Base-by-base conservation (phyloP, 768 basidiomycete species). In the Naematelia encephala region DNA sequence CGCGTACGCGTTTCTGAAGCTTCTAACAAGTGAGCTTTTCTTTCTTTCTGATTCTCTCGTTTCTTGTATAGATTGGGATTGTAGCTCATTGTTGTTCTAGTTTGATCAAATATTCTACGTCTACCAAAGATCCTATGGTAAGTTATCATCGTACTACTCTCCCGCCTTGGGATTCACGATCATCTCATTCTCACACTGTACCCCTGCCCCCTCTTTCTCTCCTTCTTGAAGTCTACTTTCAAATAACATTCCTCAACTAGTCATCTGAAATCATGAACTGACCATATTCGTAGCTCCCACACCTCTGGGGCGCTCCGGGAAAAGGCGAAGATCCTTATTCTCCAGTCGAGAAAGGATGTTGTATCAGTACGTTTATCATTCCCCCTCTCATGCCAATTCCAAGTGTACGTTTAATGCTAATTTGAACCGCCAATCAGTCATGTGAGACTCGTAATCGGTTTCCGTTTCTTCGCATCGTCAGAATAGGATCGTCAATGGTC, bases 231-330 rank as follows among this genome's bases (percentile, higher is more conserved):
- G n/a, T n/a, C n/a, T n/a, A n/a, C 16, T 28, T 39, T 30, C 11
- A 14, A 5, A 30, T 59, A 16, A 45, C 27, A 11, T 26, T 1
- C 16, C n/a, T n/a, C n/a, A n/a, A n/a, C n/a, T n/a, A 11, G 8
- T 14, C 21, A 19, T 29, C 30, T 14, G 19, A 23, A 13, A 51
- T 30, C 29, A 48, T 30, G 23, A 55, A 39, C 54, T 52, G 25
- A 39, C 51, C 21, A 23, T 54, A 39, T 42, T 26, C 68, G 22
- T 70, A 92, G 88, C 87, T 94, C 50, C 92, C 93, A 23, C 91
- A 89, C 19, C 90, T 99, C 0, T 99, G 96, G 96, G 96, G 96
- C 10, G 87, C 90, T 22, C 86, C 94, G n/a, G 85, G 85, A 64
- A 89, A 88, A 73, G 85, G 85, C 44, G 90, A 94, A 59, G 94